Base-by-base conservation (phyloP, 2,329 filamentous ascomycete genomes). In the Botryotinia convoluta region DNA sequence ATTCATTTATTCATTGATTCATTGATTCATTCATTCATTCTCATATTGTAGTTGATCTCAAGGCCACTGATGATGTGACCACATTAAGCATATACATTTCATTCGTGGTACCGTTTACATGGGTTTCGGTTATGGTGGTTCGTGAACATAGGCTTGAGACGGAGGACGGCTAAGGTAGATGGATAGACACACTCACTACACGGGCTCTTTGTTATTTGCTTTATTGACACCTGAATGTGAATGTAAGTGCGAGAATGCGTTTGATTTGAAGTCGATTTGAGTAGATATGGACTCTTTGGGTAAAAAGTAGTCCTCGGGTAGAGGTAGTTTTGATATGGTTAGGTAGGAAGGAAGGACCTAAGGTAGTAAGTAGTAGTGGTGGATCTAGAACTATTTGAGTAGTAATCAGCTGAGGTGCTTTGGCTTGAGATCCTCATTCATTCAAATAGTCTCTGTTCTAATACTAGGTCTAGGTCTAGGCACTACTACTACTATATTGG, bases 11-110 rank as follows among this genome's bases (percentile, higher is more conserved):
- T 44, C 16, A 44, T 22, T 48, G 7, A 26, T 26, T 12, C 10
- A n/a, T n/a, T 12, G 39, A 45, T 45, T 20, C 18, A 18, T 8
- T 20, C 20, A 22, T 4, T n/a, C n/a, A 18, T 8, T 54, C n/a
- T 16, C n/a, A 29, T 18, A 8, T 54, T 54, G 51, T 18, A 1
- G 14, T 29, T 18, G 51, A 18, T 57, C n/a, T 29, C n/a, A 8
- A 2, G 62, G 42, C 22, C 44, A 51, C 63, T 22, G 44, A 65
- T 48, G 63, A 65, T 65, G 63, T 65, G 45, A n/a, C 29, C 63
- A n/a, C 26, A 10, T 37, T 22, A n/a, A 51, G 32, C 44, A 51
- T 37, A 1, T 2, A 37, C 44, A 51, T 65, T 65, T 37, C 26
- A 65, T 65, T 65, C 63, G 44, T 10, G 22, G 44, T 65, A 51